Percentiles rank a stretch among this genome's conserved stretches.
These are phyloP conservation scores for Pistacia vera DNA, from an alignment of 345 rosid genomes.

Conservation along the genomic window DNA sequence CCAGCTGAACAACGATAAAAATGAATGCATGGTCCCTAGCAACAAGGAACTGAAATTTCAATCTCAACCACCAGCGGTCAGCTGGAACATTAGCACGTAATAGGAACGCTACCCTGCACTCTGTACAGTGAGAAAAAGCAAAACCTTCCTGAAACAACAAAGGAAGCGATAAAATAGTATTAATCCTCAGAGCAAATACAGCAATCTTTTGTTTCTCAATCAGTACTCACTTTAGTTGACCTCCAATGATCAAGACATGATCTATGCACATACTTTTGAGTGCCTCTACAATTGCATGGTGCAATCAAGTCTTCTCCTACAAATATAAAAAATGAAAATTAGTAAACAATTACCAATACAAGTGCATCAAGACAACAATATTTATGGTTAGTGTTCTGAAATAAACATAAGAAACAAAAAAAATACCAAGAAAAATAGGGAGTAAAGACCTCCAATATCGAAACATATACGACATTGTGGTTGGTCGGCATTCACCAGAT, in stretches of 20 bases:
- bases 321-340: constrained; percentile 7
- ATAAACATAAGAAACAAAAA: constrained; percentile 18
- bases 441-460: constrained; percentile 76
- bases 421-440: constrained; percentile 20
- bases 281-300: constrained; percentile 98
- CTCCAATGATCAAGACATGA: constrained; percentile 99
- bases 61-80: constrained; percentile 99
- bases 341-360: constrained; percentile 19
- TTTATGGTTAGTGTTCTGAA: background rate
- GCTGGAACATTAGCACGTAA: constrained; percentile 95
- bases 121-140: constrained; percentile 99
- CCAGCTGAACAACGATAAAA: constrained; percentile 95
- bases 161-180: constrained; percentile 1
- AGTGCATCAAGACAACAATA: background rate
- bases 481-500: constrained; percentile 71
- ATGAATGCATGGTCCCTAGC: constrained; percentile 94
- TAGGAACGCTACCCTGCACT: constrained; percentile 89
- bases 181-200: constrained; percentile 14
- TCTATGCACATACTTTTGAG: constrained; percentile 97
- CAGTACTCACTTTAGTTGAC: constrained; percentile 76
- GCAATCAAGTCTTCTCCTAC: constrained; percentile 94
- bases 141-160: constrained; percentile 85
- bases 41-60: constrained; percentile 97
- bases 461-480: constrained; percentile 96
- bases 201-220: background rate